Percentiles rank a stretch among this genome's conserved stretches.
Evolutionary conservation across 345 rosid genomes (phyloP).

Genomic region (Geranium rotundifolium): DNA sequence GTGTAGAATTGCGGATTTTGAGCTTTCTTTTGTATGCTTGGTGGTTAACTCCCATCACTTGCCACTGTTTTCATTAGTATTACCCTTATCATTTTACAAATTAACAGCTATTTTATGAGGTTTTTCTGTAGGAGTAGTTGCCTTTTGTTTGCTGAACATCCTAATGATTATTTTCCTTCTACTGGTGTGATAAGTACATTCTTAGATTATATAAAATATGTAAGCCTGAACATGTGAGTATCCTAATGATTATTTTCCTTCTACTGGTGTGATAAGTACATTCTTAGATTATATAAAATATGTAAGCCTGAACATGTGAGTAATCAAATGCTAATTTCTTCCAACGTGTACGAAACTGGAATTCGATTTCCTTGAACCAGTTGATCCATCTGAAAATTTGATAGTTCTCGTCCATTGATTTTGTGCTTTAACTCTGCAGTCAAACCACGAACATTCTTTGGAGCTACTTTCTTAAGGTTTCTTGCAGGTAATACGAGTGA

Average conservation of each 20-base stretch:
- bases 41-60: too few species aligned
- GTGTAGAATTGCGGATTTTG: background rate
- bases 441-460: conserved; percentile 70
- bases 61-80: too few species aligned
- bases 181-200: background rate
- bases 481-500: conserved; percentile 53
- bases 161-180: background rate
- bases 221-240: background rate
- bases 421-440: conserved; percentile 38
- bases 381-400: background rate
- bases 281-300: background rate
- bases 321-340: background rate
- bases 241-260: background rate
- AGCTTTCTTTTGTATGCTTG: too few species aligned
- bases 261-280: background rate
- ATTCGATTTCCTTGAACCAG: background rate
- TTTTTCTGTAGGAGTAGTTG: background rate
- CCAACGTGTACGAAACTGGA: background rate
- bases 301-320: background rate
- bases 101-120: too few species aligned
- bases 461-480: conserved; percentile 81
- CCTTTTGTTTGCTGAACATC: background rate
- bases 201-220: background rate
- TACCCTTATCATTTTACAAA: too few species aligned
- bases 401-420: conserved; percentile 12